Evolutionary conservation across 2,329 filamentous ascomycete species (phyloP).

Genomic region (Beauveria sp.): DNA sequence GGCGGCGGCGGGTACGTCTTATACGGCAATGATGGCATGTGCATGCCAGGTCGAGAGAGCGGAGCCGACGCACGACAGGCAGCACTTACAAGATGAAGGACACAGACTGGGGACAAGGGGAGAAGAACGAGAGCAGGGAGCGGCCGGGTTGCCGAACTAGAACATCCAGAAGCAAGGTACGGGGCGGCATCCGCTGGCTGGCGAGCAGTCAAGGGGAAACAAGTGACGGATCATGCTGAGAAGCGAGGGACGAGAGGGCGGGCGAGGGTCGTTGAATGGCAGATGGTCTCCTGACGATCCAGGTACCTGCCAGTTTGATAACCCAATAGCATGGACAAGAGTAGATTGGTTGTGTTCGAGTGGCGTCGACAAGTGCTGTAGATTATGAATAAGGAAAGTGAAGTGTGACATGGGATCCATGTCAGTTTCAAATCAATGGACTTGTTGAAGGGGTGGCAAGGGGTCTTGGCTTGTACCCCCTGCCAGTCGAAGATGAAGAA

Average conservation of each 20-base stretch:
- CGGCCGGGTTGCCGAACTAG: constrained; percentile 24
- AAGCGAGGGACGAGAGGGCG: neutral
- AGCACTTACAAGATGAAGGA: neutral
- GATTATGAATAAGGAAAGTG: neutral
- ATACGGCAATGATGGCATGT: constrained; percentile 6
- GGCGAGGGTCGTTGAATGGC: neutral
- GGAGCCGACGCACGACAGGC: neutral
- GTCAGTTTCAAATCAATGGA: constrained; percentile 4
- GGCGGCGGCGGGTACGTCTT: constrained; percentile 9
- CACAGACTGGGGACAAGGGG: constrained; percentile 13
- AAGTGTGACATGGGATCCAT: neutral
- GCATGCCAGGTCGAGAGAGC: constrained; percentile 8
- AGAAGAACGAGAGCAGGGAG: constrained; percentile 17
- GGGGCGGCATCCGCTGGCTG: neutral
- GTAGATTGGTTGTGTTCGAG: neutral
- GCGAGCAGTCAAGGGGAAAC: constrained; percentile 19
- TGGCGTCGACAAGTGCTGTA: neutral
- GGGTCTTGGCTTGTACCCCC: neutral
- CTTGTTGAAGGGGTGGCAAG: neutral
- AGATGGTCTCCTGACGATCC: neutral
- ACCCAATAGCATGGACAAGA: neutral
- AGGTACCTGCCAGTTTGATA: neutral
- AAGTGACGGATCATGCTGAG: constrained; percentile 9
- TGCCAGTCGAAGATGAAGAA: neutral
- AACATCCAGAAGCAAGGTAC: neutral